phyloP scores from a whole-genome alignment of 345 rosid species.

The Brassica napus region Da-Ae NC_063447.1:58533501-58534000 shows the following conservation, averaged over 20 bases:
- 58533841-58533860: too few species aligned
- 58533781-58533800: slow-evolving; percentile 6
- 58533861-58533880: too few species aligned
- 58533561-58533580: slow-evolving; percentile 9
- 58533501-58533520: slow-evolving; percentile 79
- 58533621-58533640: slow-evolving; percentile 24
- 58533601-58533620: slow-evolving; percentile 29
- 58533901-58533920: too few species aligned
- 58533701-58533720: not conserved
- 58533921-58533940: too few species aligned
- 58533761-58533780: not conserved
- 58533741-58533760: not conserved
- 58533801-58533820: too few species aligned
- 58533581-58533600: not conserved
- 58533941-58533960: too few species aligned
- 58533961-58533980: too few species aligned
- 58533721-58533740: not conserved
- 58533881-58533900: too few species aligned
- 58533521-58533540: not conserved
- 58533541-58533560: slow-evolving; percentile 10
- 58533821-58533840: too few species aligned
- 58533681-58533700: not conserved
- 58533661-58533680: not conserved
- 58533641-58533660: not conserved
- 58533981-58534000: too few species aligned